Evolutionary conservation across 2,329 filamentous ascomycete genomes (phyloP).

Genomic region (Monosporascus sp.): DNA sequence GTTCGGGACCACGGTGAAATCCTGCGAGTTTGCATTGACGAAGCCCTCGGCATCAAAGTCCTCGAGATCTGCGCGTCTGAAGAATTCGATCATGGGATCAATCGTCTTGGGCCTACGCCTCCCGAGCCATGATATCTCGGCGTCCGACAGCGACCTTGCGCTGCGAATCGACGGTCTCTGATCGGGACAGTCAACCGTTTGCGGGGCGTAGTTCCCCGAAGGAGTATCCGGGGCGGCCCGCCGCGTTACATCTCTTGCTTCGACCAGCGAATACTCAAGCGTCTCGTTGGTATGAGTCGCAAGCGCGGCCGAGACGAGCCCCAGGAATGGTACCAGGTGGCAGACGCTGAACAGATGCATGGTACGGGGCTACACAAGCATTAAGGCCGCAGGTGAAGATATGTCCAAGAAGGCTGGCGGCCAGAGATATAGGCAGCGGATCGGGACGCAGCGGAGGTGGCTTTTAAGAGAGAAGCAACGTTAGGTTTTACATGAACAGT

Average conservation of each 20-base stretch:
- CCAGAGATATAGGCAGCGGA: too few species aligned
- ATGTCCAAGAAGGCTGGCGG: too few species aligned
- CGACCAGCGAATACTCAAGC: neutral
- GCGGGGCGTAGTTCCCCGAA: conserved; percentile 65
- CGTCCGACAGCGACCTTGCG: conserved; percentile 56
- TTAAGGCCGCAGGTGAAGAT: too few species aligned
- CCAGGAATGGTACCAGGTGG: neutral
- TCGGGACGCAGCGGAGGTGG: too few species aligned
- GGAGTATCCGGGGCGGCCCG: conserved; percentile 34
- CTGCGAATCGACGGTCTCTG: conserved; percentile 63
- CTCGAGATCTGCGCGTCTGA: conserved; percentile 67
- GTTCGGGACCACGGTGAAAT: conserved; percentile 47
- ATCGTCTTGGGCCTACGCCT: conserved; percentile 68
- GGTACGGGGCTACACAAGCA: too few species aligned
- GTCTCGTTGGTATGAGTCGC: neutral
- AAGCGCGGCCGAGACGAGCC: neutral
- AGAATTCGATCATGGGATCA: conserved; percentile 67
- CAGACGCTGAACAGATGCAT: too few species aligned
- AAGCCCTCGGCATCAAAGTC: conserved; percentile 59
- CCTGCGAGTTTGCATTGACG: conserved; percentile 60
- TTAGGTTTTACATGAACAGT: too few species aligned
- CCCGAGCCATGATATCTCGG: conserved; percentile 71
- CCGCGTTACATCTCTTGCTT: conserved; percentile 4
- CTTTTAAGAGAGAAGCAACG: too few species aligned
- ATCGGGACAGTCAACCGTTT: conserved; percentile 61